Evolutionary conservation across 164 flowering plant species (phyloP).

Genomic region (Echeveria elegans): DNA sequence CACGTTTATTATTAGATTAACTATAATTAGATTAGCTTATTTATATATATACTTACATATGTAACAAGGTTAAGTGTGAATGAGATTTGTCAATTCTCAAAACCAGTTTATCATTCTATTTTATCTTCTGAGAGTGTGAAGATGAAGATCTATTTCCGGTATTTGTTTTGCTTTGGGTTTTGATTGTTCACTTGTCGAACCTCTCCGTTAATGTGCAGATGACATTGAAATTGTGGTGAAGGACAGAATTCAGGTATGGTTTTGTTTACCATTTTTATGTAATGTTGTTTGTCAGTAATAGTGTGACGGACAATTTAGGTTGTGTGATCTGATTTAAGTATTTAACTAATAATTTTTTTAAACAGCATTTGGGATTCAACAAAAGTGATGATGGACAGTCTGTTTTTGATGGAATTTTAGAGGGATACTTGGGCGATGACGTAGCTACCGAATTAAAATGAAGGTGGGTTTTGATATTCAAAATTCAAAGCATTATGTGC

Average conservation of each 20-base stretch:
- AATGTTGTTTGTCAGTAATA: too few relatives aligned
- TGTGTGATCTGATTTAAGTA: neutral
- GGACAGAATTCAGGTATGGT: neutral
- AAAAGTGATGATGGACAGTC: neutral
- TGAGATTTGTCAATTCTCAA: too few relatives aligned
- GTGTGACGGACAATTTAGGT: too few relatives aligned
- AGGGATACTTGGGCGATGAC: constrained; percentile 70
- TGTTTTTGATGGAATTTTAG: constrained; percentile 32
- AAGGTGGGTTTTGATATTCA: neutral
- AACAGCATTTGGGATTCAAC: neutral
- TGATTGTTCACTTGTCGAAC: neutral
- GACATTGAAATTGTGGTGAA: neutral
- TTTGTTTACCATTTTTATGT: neutral
- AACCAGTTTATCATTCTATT: too few relatives aligned
- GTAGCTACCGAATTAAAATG: constrained; percentile 76
- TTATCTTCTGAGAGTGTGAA: too few relatives aligned
- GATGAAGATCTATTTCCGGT: too few relatives aligned
- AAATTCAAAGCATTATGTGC: neutral
- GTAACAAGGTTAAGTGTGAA: too few relatives aligned
- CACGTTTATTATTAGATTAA: too few relatives aligned
- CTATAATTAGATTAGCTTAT: too few relatives aligned
- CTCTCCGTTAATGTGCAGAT: neutral
- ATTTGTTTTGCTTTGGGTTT: too few relatives aligned
- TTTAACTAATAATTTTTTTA: neutral
- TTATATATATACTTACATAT: too few relatives aligned